Conservation (phyloP, 2,329 filamentous ascomycete genomes). For the Acephala macrosclerotiorum region DNA sequence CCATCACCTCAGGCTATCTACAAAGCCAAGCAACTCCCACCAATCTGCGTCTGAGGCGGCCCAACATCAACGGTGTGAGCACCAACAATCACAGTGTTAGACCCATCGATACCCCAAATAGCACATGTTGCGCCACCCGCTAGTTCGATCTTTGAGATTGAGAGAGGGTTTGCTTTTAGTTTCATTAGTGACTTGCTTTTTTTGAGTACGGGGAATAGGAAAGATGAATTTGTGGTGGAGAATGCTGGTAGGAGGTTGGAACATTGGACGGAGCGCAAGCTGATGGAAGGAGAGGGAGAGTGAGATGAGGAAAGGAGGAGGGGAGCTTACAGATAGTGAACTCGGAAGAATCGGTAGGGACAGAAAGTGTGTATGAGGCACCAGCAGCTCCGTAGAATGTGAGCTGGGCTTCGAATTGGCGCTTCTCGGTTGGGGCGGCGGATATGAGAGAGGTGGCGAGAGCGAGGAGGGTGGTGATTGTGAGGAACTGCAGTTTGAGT, state of each 20-base stretch:
- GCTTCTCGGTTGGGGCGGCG: conserved; percentile 22
- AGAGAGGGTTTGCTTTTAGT: conserved; percentile 34
- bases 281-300: neutral
- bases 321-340: conserved; percentile 22
- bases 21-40: neutral
- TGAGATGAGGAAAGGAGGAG: neutral
- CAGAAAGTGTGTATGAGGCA: conserved; percentile 20
- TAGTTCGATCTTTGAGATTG: conserved; percentile 38
- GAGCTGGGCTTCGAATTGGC: conserved; percentile 29
- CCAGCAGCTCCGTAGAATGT: conserved; percentile 27
- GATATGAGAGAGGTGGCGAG: conserved; percentile 14
- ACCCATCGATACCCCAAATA: conserved; percentile 39
- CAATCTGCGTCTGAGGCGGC: conserved; percentile 41
- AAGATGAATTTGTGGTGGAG: too few relatives aligned
- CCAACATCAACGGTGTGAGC: conserved; percentile 39
- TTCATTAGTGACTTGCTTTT: conserved; percentile 7
- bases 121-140: conserved; percentile 35
- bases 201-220: too few relatives aligned
- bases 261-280: neutral
- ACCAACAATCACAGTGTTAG: conserved; percentile 35
- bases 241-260: too few relatives aligned
- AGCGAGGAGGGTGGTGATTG: conserved; percentile 20
- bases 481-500: conserved; percentile 27
- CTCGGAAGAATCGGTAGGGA: conserved; percentile 21
- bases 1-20: conserved; percentile 52